Evolutionary conservation across 192 early-diverging fungal genomes (phyloP), one percentile per base, ranked within the genome.

Genomic region (Kappamyces sp.): DNA sequence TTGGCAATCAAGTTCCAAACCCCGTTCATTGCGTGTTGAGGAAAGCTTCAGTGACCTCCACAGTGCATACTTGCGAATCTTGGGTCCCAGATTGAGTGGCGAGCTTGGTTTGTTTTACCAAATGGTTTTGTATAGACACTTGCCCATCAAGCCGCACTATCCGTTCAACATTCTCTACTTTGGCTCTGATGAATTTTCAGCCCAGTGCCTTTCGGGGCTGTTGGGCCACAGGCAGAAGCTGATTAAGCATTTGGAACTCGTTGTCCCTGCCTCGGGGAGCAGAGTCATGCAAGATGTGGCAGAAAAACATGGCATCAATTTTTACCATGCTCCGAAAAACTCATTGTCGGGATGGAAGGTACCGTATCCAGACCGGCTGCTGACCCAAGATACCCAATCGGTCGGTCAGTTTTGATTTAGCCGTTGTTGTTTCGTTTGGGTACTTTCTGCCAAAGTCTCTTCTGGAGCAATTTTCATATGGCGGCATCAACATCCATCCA

Each of bases 361-460:
- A 61, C 42, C 14, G 9, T 8, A 8, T 50, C 38, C 31, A n/a
- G 30, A 57, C 34, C 46, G 29, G 41, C 52, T 47, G 53, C 37
- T 8, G 33, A 57, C 46, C 41, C n/a, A 54, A 40, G 45, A 43
- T 46, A 46, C 36, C 7, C n/a, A 8, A 54, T 37, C 45, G 35
- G 15, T 54, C 29, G 42, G 29, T n/a, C 40, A n/a, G 49, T 3
- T 94, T 84, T 64, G 88, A 93, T 67, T 69, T 97, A 38, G 94
- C 88, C 5, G 73, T 94, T 0, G 92, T 94, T n/a, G 89, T 94
- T 0, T 94, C 91, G 0, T 97, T 95, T 78, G 92, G 94, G 4
- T 88, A 85, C 60, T 93, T 95, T 58, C 60, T 97, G 29, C 86
- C 94, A 1, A 48, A 64, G n/a, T 37, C 72, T 31, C 66, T 97